Conservation (phyloP, 805 yeast genomes). For the Deakozyma indianensis region DNA sequence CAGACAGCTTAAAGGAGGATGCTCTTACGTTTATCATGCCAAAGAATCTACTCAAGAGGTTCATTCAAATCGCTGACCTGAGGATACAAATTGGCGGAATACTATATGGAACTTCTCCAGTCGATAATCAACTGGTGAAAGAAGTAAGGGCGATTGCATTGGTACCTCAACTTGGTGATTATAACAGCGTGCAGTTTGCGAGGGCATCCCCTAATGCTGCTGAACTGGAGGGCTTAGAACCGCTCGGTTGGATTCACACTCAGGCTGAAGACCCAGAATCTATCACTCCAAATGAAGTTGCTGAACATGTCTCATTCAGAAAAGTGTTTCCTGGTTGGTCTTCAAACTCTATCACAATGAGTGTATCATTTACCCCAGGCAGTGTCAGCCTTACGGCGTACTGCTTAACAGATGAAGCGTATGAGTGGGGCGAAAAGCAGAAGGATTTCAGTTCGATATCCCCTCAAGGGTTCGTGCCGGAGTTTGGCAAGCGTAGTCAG, state of each 20-base stretch:
- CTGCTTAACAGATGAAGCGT: constrained; percentile 48
- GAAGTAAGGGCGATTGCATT: constrained; percentile 64
- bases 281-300: constrained; percentile 58
- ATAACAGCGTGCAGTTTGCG: constrained; percentile 51
- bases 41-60: constrained; percentile 58
- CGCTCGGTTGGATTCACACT: constrained; percentile 93
- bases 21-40: constrained; percentile 68
- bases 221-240: constrained; percentile 38
- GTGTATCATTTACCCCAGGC: constrained; percentile 69
- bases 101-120: constrained; percentile 67
- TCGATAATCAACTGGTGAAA: constrained; percentile 55
- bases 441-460: constrained; percentile 37
- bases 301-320: constrained; percentile 34
- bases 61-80: constrained; percentile 68
- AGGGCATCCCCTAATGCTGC: constrained; percentile 24
- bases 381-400: constrained; percentile 64
- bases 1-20: constrained; percentile 44
- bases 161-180: constrained; percentile 79
- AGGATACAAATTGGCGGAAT: constrained; percentile 73
- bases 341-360: constrained; percentile 36
- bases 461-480: constrained; percentile 46
- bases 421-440: constrained; percentile 61
- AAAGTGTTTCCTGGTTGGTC: constrained; percentile 27
- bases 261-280: constrained; percentile 50
- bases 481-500: constrained; percentile 50